phyloP scores from a whole-genome alignment of 2,329 filamentous ascomycete species.

The Lomentospora prolificans region DNA sequence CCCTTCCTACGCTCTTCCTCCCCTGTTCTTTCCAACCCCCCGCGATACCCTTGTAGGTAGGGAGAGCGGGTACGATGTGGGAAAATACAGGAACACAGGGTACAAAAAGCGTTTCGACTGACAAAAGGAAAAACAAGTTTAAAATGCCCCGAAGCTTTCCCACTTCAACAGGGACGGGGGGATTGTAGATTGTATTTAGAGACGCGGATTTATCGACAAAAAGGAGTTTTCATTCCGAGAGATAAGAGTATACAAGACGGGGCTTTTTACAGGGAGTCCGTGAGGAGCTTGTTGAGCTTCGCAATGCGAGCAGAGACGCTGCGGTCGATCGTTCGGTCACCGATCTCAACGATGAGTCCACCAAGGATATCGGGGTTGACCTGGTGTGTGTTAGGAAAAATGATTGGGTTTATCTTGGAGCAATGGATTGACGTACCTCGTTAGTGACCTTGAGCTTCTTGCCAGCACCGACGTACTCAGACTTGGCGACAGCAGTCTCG shows the following conservation, averaged over 20 bases:
- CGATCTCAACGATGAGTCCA: constrained; percentile 90
- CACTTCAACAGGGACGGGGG: background rate
- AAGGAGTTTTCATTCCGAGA: background rate
- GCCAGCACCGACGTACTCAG: constrained; percentile 74
- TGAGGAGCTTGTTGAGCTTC: constrained; percentile 99
- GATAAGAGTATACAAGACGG: background rate
- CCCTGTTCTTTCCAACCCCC: background rate
- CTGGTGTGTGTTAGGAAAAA: constrained; percentile 29
- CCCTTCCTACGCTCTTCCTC: background rate
- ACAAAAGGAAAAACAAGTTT: background rate
- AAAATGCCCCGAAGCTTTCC: background rate
- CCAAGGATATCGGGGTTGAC: constrained; percentile 93
- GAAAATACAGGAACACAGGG: no score
- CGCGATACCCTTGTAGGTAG: background rate
- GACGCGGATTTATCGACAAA: background rate
- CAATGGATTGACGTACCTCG: constrained; percentile 43
- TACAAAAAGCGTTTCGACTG: no score
- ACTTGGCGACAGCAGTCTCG: constrained; percentile 83
- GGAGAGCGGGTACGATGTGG: no score
- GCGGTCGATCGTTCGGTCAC: constrained; percentile 95
- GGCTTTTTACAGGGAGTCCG: constrained; percentile 80
- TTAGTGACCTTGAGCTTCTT: constrained; percentile 98
- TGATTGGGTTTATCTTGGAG: background rate
- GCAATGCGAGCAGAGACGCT: constrained; percentile 89
- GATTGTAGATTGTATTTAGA: background rate